Evolutionary conservation across 1,284 basidiomycete genomes (phyloP), one percentile per base, ranked within the genome.

Genomic region (Trichosporon ovoides): DNA sequence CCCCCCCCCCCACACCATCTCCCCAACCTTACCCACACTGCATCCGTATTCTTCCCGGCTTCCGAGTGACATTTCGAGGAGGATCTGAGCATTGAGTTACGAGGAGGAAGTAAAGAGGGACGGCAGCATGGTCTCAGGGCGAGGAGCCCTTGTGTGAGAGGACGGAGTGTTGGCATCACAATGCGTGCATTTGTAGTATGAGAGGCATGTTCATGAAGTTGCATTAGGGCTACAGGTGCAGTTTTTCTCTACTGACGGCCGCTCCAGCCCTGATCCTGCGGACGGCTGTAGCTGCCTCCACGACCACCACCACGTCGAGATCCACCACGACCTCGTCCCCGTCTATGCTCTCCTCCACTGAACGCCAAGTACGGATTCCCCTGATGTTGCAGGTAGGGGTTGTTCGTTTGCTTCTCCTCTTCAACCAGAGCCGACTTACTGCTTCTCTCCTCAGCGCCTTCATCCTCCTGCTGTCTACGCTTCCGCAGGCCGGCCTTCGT

Each of bases 401-500:
- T 22, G 16, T 20, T 36, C 19, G 9, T 34, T 28, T 19, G 28
- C 48, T 10, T 36, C 33, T 24, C 46, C 37, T 35, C 31, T 28
- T 35, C 59, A 19, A 18, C 46, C 22, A 20, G 50, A 9, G 28
- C 38, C 28, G 19, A 18, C 5, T 28, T 20, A 9, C 36, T 22
- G n/a, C 53, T 31, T 61, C 49, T 13, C 33, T 55, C 11, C 34
- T 54, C 18, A 24, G 35, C 52, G 34, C n/a, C 14, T 7, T 28
- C 43, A 10, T 14, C 24, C 3, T 7, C 43, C 3, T 22, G 22
- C 6, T 48, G 43, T 10, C 28, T 28, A 13, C 62, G 55, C 53
- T 64, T 61, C 19, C 65, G 53, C 54, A 71, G 38, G 7, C 60
- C 67, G 7, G 79, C 63, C 65, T 81, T 82, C 40, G 77, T 68